phyloP scores from a whole-genome alignment of 2,329 filamentous ascomycete species.

The Neodidymelliopsis sp. region DNA sequence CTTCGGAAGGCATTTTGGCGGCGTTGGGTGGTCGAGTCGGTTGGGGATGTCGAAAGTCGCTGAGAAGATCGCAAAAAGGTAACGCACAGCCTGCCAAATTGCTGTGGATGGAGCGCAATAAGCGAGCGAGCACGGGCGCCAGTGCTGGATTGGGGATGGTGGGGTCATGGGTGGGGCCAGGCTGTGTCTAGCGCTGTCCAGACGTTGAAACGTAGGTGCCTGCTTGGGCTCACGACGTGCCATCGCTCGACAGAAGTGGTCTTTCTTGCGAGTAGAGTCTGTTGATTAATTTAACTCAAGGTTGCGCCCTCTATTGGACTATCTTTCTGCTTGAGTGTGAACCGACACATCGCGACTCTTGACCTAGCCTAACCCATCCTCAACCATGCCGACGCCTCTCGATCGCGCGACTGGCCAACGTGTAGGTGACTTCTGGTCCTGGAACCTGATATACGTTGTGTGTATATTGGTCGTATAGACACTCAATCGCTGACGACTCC shows the following conservation, averaged over 20 bases:
- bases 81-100: constrained; percentile 24
- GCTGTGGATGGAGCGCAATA: too few relatives aligned
- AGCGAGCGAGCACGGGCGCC: constrained; percentile 40
- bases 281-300: too few relatives aligned
- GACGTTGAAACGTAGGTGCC: constrained; percentile 3
- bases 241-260: neutral
- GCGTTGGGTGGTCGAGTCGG: constrained; percentile 45
- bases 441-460: constrained; percentile 34
- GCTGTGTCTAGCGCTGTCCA: constrained; percentile 31
- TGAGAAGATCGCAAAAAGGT: constrained; percentile 23
- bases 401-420: constrained; percentile 56
- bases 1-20: constrained; percentile 96
- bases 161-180: constrained; percentile 28
- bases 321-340: too few relatives aligned
- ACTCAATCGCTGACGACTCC: constrained; percentile 4
- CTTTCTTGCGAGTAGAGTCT: constrained; percentile 14
- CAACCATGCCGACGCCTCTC: constrained; percentile 58
- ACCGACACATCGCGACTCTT: too few relatives aligned
- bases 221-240: constrained; percentile 1
- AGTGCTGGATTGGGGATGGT: constrained; percentile 30
- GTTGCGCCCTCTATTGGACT: neutral
- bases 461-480: constrained; percentile 12
- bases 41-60: constrained; percentile 6
- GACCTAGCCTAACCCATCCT: neutral
- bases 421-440: constrained; percentile 43